Conservation (phyloP, 306 rosid genomes). For the Vigna reflexopilosa region DNA sequence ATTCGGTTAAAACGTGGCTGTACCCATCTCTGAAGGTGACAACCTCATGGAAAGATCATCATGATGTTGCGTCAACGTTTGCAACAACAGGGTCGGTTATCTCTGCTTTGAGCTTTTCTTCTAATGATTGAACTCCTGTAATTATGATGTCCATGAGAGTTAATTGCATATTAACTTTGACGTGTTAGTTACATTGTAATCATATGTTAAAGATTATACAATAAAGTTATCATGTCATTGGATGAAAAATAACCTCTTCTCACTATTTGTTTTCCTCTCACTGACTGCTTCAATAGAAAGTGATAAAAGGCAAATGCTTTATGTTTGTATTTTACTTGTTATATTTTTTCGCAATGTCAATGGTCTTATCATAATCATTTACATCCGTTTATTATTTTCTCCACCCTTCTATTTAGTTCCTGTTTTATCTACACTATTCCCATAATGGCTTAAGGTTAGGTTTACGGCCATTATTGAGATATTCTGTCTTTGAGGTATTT, state of each 20-base stretch:
- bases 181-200: conserved; percentile 26
- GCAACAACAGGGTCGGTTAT: conserved; percentile 87
- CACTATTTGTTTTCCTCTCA: not conserved
- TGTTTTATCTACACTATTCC: conserved; percentile 1
- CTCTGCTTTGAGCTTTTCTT: conserved; percentile 80
- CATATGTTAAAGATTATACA: conserved; percentile 31
- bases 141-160: conserved; percentile 47
- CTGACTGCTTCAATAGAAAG: not conserved
- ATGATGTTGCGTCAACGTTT: conserved; percentile 76
- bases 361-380: not conserved
- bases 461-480: conserved; percentile 31
- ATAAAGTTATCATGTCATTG: conserved; percentile 2
- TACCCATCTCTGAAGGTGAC: conserved; percentile 85
- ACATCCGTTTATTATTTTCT: not conserved
- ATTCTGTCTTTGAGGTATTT: not conserved
- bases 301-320: not conserved
- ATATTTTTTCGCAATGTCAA: not conserved
- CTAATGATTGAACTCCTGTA: conserved; percentile 56
- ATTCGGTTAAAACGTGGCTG: conserved; percentile 83
- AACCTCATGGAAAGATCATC: conserved; percentile 92
- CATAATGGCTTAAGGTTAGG: conserved; percentile 23
- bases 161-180: conserved; percentile 22
- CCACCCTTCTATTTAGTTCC: not conserved
- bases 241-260: conserved; percentile 11
- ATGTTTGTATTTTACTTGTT: conserved; percentile 11